Evolutionary conservation across 257 asterid genomes (phyloP).

Genomic region (Haberlea rhodopensis): DNA sequence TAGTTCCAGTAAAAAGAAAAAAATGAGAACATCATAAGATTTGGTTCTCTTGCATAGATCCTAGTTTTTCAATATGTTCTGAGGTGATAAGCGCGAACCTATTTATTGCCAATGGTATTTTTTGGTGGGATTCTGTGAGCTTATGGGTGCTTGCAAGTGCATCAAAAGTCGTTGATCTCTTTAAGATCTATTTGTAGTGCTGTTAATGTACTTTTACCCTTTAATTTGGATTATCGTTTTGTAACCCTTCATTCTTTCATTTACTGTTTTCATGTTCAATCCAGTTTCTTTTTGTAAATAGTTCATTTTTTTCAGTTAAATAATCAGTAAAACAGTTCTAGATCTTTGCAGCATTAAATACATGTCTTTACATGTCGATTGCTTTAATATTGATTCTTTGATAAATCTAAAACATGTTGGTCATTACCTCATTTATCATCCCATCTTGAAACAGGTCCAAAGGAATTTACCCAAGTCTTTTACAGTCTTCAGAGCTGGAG

Average conservation of each 20-base stretch:
- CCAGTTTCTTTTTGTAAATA: background rate
- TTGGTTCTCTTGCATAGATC: background rate
- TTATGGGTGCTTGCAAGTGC: slow-evolving; percentile 7
- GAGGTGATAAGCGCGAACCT: background rate
- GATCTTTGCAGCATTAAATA: background rate
- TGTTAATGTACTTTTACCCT: slow-evolving; percentile 13
- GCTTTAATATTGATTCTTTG: background rate
- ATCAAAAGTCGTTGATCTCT: background rate
- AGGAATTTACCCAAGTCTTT: slow-evolving; percentile 76
- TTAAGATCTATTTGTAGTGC: background rate
- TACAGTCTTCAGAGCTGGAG: slow-evolving; percentile 97
- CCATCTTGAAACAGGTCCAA: slow-evolving; percentile 64
- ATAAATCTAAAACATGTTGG: slow-evolving; percentile 4
- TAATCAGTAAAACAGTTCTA: background rate
- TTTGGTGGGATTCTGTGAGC: background rate
- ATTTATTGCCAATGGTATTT: slow-evolving; percentile 36
- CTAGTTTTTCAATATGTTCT: background rate
- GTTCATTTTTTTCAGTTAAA: too few species aligned
- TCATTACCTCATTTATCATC: slow-evolving; percentile 26
- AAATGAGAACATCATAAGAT: background rate
- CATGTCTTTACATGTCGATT: background rate
- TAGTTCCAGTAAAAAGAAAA: slow-evolving; percentile 21
- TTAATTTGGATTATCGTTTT: background rate
- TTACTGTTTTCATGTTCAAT: slow-evolving; percentile 5
- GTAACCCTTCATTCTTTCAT: slow-evolving; percentile 34